These are phyloP conservation scores for Eucalyptus cladocalyx DNA, from an alignment of 345 rosid species.

Conservation along the genomic window DNA sequence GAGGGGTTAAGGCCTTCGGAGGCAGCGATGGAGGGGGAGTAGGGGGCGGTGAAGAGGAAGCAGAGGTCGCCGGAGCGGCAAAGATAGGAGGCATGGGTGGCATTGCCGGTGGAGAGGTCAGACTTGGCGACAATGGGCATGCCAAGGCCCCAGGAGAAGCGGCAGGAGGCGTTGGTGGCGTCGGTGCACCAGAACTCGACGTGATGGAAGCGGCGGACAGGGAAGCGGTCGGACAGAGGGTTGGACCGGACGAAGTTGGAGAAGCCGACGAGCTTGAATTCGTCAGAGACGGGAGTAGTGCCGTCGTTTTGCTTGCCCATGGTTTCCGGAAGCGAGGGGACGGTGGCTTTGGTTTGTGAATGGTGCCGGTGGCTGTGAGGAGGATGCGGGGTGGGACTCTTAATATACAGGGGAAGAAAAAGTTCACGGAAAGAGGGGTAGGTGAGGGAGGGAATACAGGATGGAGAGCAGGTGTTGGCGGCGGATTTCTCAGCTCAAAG, in stretches of 20 bases:
- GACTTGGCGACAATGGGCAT: conserved; percentile 73
- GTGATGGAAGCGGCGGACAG: conserved; percentile 66
- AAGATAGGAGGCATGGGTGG: conserved; percentile 71
- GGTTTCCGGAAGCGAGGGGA: neutral
- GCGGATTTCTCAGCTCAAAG: neutral
- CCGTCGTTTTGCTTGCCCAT: neutral
- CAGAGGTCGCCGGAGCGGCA: conserved; percentile 67
- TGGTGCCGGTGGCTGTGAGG: neutral
- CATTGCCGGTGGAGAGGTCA: conserved; percentile 90
- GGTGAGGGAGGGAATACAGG: neutral
- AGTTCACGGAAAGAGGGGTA: no score
- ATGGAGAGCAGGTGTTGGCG: neutral
- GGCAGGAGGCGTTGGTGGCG: conserved; percentile 66
- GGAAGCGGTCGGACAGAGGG: conserved; percentile 62
- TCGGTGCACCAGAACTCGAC: conserved; percentile 87
- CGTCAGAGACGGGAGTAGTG: neutral
- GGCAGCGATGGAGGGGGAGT: conserved; percentile 14
- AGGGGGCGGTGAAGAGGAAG: conserved; percentile 66
- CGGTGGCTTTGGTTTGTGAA: neutral
- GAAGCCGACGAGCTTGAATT: conserved; percentile 55
- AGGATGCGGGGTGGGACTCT: neutral
- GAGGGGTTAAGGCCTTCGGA: conserved; percentile 37
- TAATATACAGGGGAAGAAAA: neutral
- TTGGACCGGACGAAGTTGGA: conserved; percentile 51
- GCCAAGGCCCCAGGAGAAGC: conserved; percentile 92